Conservation (phyloP, 1,139 yeast genomes). For the Trichomonascaceae sp. region DNA sequence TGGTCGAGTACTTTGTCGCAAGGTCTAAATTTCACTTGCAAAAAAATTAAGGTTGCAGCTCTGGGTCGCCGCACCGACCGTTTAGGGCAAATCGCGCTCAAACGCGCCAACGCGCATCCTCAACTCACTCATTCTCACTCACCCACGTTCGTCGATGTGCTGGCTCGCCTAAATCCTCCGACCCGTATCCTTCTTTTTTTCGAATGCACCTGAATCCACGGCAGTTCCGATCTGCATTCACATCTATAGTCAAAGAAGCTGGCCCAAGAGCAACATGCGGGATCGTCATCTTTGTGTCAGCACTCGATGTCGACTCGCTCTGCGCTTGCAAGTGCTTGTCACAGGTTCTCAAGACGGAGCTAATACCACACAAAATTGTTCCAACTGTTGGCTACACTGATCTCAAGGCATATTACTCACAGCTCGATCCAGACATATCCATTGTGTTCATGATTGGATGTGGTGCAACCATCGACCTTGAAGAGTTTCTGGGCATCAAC, state of each 20-base stretch:
- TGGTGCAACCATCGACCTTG: slow-evolving; percentile 89
- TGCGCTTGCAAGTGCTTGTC: slow-evolving; percentile 78
- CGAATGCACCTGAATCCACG: slow-evolving; percentile 24
- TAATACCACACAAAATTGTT: slow-evolving; percentile 75
- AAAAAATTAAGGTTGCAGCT: too few relatives aligned
- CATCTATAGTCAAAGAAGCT: slow-evolving; percentile 24
- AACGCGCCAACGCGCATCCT: too few relatives aligned
- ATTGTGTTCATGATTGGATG: slow-evolving; percentile 79
- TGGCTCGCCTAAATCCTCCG: too few relatives aligned
- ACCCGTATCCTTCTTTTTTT: too few relatives aligned
- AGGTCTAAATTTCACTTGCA: too few relatives aligned
- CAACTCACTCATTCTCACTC: too few relatives aligned
- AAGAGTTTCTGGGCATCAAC: slow-evolving; percentile 59
- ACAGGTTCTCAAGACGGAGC: slow-evolving; percentile 57
- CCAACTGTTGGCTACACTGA: slow-evolving; percentile 95
- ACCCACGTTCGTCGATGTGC: too few relatives aligned
- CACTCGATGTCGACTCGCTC: slow-evolving; percentile 81
- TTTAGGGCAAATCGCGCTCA: too few relatives aligned
- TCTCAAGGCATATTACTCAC: slow-evolving; percentile 45
- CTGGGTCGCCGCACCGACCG: too few relatives aligned
- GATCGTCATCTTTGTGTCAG: slow-evolving; percentile 77
- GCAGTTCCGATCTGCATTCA: slow-evolving; percentile 19
- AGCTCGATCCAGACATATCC: slow-evolving; percentile 61
- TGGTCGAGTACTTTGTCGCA: too few relatives aligned
- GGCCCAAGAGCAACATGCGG: slow-evolving; percentile 74